These are phyloP conservation scores for Quillaja saponaria DNA, from an alignment of 306 rosid genomes.

Conservation along the genomic window DNA sequence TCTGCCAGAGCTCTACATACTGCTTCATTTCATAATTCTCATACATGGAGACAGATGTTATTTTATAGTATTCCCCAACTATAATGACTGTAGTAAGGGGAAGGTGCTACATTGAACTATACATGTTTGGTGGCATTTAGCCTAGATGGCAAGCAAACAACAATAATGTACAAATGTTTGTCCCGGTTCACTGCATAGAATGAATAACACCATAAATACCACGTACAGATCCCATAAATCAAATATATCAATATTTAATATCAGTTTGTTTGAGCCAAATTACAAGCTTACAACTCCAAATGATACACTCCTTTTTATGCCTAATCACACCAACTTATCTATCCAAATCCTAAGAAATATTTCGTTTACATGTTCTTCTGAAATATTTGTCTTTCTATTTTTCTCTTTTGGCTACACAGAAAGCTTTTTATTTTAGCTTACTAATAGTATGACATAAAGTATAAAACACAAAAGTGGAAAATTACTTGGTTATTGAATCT, in stretches of 20 bases:
- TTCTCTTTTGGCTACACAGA: too few species aligned
- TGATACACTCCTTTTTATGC: background rate
- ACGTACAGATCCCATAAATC: too few species aligned
- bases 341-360: too few species aligned
- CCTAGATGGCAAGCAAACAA: background rate
- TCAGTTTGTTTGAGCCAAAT: background rate
- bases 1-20: too few species aligned
- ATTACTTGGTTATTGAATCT: background rate
- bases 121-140: background rate
- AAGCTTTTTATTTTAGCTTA: too few species aligned
- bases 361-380: background rate
- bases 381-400: background rate
- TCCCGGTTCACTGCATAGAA: too few species aligned
- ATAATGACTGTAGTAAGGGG: too few species aligned
- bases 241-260: background rate
- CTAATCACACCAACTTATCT: background rate
- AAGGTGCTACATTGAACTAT: background rate
- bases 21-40: too few species aligned
- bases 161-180: too few species aligned
- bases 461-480: slow-evolving; percentile 6
- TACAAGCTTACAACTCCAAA: background rate
- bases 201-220: too few species aligned
- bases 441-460: background rate
- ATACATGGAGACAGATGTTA: too few species aligned
- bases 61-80: too few species aligned